Conservation (phyloP, 805 yeast species). For the Ogataea paradorogensis region DNA sequence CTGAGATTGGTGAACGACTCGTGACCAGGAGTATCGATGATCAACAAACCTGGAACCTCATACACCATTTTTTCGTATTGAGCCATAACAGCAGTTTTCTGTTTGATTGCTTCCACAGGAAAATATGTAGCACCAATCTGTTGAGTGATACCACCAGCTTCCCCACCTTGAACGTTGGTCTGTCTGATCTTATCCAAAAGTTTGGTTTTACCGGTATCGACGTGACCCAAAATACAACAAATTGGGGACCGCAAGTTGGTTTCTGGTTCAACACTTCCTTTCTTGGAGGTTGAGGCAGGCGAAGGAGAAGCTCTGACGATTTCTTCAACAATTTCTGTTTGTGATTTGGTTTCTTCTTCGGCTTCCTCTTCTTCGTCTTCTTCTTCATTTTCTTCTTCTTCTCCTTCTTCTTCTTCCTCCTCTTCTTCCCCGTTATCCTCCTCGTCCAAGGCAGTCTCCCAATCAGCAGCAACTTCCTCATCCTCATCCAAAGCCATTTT, state of each 20-base stretch:
- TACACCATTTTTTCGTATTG: constrained; percentile 78
- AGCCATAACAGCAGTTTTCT: constrained; percentile 89
- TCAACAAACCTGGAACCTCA: constrained; percentile 95
- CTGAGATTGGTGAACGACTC: constrained; percentile 97
- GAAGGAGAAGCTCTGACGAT: constrained; percentile 24
- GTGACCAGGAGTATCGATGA: constrained; percentile 99
- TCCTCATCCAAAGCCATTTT: constrained; percentile 58
- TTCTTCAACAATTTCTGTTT: constrained; percentile 29
- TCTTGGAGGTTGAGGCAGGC: constrained; percentile 16
- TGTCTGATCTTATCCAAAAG: constrained; percentile 95
- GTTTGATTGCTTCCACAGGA: constrained; percentile 92
- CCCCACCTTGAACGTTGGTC: constrained; percentile 99
- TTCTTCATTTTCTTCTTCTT: constrained; percentile 30
- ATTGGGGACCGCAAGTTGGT: constrained; percentile 91
- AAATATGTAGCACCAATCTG: constrained; percentile 99
- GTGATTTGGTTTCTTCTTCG: constrained; percentile 8
- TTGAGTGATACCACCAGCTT: constrained; percentile 99
- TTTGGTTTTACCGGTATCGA: constrained; percentile 99
- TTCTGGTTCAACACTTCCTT: constrained; percentile 20
- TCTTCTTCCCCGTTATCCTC: constrained; percentile 34
- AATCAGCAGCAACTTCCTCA: constrained; percentile 49
- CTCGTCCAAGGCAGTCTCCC: constrained; percentile 40
- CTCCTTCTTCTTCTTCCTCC: constrained; percentile 32
- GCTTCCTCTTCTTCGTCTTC: constrained; percentile 32
- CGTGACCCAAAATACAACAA: constrained; percentile 98